Percentiles rank a stretch among this genome's conserved stretches.
Conservation (phyloP, 179 eudicot genomes). For the Beta macrorhiza region DNA sequence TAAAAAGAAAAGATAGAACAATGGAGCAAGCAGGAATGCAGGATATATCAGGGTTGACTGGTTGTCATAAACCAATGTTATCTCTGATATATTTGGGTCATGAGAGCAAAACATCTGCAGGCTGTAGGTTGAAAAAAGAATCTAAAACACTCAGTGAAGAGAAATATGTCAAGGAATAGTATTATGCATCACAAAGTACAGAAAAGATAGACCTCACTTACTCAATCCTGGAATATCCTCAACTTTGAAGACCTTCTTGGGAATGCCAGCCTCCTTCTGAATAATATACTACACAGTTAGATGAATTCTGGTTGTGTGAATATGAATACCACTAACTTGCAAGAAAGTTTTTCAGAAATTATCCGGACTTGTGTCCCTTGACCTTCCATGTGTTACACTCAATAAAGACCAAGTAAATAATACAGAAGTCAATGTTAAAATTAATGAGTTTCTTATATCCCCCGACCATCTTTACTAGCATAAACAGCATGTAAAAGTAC, state of each 20-base stretch:
- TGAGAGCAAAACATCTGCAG: background rate
- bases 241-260: slow-evolving; percentile 63
- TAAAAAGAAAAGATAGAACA: background rate
- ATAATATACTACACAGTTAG: slow-evolving; percentile 26
- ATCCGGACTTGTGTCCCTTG: background rate
- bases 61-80: background rate
- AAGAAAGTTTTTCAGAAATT: background rate
- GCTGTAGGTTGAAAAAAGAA: background rate
- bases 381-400: background rate
- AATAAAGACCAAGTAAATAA: background rate
- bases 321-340: background rate
- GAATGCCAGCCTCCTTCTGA: slow-evolving; percentile 85
- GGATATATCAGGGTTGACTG: background rate
- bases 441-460: background rate
- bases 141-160: background rate
- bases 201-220: slow-evolving; percentile 40
- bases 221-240: slow-evolving; percentile 94
- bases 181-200: background rate
- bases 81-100: background rate
- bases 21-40: background rate
- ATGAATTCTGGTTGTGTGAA: background rate
- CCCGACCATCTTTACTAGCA: background rate
- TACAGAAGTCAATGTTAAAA: background rate
- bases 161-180: background rate
- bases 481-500: background rate